Evolutionary conservation across 768 basidiomycete species (phyloP).

Genomic region (Calocybe indica): DNA sequence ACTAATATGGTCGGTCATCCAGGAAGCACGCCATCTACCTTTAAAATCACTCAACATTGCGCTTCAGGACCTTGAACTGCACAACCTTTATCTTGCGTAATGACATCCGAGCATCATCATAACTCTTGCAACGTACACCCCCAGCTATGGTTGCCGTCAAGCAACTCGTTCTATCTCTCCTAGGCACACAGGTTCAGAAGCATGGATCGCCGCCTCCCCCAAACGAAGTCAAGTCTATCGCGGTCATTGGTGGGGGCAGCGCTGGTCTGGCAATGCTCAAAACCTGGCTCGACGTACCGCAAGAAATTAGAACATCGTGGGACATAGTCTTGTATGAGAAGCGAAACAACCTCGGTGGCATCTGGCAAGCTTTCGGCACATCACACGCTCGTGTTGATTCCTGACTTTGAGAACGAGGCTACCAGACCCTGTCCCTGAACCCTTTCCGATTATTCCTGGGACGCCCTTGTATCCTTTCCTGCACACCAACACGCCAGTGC

Average conservation of each 20-base stretch:
- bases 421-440: slow-evolving; percentile 21
- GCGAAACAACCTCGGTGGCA: slow-evolving; percentile 45
- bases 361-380: slow-evolving; percentile 34
- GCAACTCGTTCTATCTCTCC: too few species aligned
- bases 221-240: slow-evolving; percentile 37
- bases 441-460: slow-evolving; percentile 44
- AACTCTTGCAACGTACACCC: too few species aligned
- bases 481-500: slow-evolving; percentile 49
- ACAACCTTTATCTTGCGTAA: too few species aligned
- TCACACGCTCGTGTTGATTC: neutral
- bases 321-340: slow-evolving; percentile 50
- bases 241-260: slow-evolving; percentile 54
- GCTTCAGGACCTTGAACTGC: too few species aligned
- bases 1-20: too few species aligned
- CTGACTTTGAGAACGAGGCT: slow-evolving; percentile 16
- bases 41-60: too few species aligned
- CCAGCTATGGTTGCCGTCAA: too few species aligned
- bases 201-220: slow-evolving; percentile 3
- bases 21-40: too few species aligned
- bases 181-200: neutral
- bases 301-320: slow-evolving; percentile 29
- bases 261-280: slow-evolving; percentile 50
- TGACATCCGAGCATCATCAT: too few species aligned
- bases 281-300: slow-evolving; percentile 41
- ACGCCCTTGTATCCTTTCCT: slow-evolving; percentile 50